Evolutionary conservation across 805 yeast species (phyloP), one percentile per base, ranked within the genome.

Genomic region (Teunomyces funiuensis): DNA sequence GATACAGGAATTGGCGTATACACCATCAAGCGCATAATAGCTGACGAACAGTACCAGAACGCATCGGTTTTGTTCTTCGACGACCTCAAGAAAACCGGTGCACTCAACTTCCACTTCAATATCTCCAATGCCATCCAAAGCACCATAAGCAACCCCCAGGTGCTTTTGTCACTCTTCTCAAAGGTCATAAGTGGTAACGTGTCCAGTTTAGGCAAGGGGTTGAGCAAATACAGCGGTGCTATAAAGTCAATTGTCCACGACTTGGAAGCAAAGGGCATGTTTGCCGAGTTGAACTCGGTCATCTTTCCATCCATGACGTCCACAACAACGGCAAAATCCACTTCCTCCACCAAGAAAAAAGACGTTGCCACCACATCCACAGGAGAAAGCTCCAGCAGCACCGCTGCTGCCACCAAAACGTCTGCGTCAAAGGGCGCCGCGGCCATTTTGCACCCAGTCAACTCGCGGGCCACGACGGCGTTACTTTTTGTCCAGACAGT

Each of bases 1-100:
- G 65, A 68, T 44, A 69, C 75, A 5, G 71, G 69, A 10, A 54
- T 70, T 36, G 63, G 60, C 13, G 66, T 66, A 8, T 64, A 67
- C 49, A 57, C 62, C 8, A 51, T 64, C n/a, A 67, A 70, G 50
- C 45, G 61, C 28, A 55, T 66, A 42, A 45, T 70, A 29, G 60
- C 69, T 9, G 54, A 62, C 42, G 62, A 60, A 42, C 50, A 54
- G 3, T 69, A 69, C 47, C 57, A 61, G 16, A 64, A 66, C 43
- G 55, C 67, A 62, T 63, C 71, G 2, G 71, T 57, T 2, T 51
- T 49, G 13, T 54, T 67, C n/a, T 47, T 55, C n/a, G 39, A 51
- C 11, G 67, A 66, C 41, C 43, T 66, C 23, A 36, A 52, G 19
- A 39, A 42, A 7, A 50, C 65, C 6, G 65, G 64, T n/a, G 56